Evolutionary conservation across 2,329 filamentous ascomycete species (phyloP).

Genomic region (Penicillium crustosum): DNA sequence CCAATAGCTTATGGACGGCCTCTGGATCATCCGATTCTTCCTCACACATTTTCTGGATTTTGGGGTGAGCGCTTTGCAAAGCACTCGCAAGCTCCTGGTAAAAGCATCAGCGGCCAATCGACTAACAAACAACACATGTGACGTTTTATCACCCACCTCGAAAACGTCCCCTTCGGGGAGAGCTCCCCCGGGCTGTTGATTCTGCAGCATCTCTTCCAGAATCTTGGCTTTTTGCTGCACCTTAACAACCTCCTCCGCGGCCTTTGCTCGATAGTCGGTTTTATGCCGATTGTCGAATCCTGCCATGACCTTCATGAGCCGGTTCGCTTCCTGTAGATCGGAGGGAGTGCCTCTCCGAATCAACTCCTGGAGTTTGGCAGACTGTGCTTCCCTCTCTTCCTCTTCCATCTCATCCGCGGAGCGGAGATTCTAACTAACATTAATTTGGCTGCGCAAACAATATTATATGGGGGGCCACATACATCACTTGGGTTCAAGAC

Average conservation of each 20-base stretch:
- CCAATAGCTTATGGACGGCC: slow-evolving; percentile 88
- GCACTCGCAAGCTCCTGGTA: slow-evolving; percentile 78
- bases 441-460: slow-evolving; percentile 23
- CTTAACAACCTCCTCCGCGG: slow-evolving; percentile 89
- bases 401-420: slow-evolving; percentile 99
- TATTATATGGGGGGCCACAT: slow-evolving; percentile 46
- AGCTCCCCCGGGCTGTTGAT: slow-evolving; percentile 76
- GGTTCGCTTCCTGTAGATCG: slow-evolving; percentile 94
- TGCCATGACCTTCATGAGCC: slow-evolving; percentile 98
- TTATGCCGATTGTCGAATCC: slow-evolving; percentile 94
- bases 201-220: slow-evolving; percentile 87
- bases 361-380: slow-evolving; percentile 95
- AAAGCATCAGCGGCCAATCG: neutral
- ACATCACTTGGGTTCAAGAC: slow-evolving; percentile 96
- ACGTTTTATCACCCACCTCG: slow-evolving; percentile 48
- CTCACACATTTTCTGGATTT: slow-evolving; percentile 99
- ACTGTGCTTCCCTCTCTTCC: slow-evolving; percentile 90
- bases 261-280: slow-evolving; percentile 96
- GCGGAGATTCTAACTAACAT: slow-evolving; percentile 71
- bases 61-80: slow-evolving; percentile 89
- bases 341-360: slow-evolving; percentile 89
- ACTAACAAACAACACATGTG: neutral
- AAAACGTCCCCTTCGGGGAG: slow-evolving; percentile 70
- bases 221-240: slow-evolving; percentile 94
- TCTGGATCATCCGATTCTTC: slow-evolving; percentile 97